Evolutionary conservation across 768 basidiomycete species (phyloP), one percentile per base, ranked within the genome.

Genomic region (Amanita molliuscula): DNA sequence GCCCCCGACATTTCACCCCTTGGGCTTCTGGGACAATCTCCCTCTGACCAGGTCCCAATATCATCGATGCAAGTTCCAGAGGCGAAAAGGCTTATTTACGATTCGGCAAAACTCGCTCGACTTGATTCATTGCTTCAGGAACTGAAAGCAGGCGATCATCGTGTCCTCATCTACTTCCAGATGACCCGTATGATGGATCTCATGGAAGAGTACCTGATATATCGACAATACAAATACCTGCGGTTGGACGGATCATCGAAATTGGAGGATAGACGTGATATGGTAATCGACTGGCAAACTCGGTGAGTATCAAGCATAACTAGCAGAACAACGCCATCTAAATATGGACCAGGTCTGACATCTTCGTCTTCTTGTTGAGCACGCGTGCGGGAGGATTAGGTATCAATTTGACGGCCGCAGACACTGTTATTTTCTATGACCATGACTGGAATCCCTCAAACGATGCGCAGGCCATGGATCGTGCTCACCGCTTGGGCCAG

Each of bases 141-240:
- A 59, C 81, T 99, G 51, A 98, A 96, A 68, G 75, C 81, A 31
- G 87, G 83, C 1, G 94, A 94, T 54, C 96, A 99, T 66, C 83
- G 93, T 41, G 91, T 95, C 11, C 67, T 99, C 58, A 76, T 99
- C 16, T 99, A 98, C 69, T 98, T 97, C 82, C 96, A 99, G 66
- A 99, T 99, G 96, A 98, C 95, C 10, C 81, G 86, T 52, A 99
- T 98, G 96, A 96, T 99, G 84, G 94, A 97, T 63, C 72, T 98
- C 44, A 94, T 98, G 81, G 96, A 98, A 65, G 96, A 98, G 63
- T 99, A 97, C 63, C 74, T 99, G 53, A 90, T 96, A 51, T 96
- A 88, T 68, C 83, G 95, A 2, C 94, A 97, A 64, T 92, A 92
- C 73, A 94, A 92, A 65, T 96, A 97, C 61, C 70, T 96, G 15